Conservation (phyloP, 2,329 filamentous ascomycete species). For the Verticillium tricorpus region DNA sequence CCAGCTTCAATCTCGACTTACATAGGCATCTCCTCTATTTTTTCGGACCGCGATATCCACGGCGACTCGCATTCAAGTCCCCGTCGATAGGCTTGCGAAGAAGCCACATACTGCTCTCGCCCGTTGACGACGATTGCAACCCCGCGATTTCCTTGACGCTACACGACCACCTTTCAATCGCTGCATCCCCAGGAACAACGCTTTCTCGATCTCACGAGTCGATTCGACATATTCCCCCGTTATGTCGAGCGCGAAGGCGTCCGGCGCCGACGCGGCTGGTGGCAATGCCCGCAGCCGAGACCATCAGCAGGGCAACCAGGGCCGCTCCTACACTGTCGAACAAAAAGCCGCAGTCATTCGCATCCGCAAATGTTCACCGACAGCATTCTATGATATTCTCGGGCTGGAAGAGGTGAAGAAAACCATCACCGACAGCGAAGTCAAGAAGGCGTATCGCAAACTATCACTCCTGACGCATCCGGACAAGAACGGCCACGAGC, state of each 20-base stretch:
- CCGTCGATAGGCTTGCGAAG: background rate
- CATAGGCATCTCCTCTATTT: background rate
- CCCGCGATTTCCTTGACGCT: background rate
- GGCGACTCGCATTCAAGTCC: background rate
- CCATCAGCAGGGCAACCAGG: slow-evolving; percentile 73
- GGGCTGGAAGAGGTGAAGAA: slow-evolving; percentile 61
- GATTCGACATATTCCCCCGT: background rate
- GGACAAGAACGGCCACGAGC: slow-evolving; percentile 95
- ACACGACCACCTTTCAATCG: background rate
- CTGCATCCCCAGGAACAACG: background rate
- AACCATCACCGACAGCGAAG: slow-evolving; percentile 72
- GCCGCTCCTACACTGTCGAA: slow-evolving; percentile 76
- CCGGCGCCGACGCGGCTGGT: slow-evolving; percentile 46
- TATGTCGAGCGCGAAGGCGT: slow-evolving; percentile 48
- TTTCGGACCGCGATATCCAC: background rate
- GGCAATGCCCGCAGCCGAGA: slow-evolving; percentile 47
- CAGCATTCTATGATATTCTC: slow-evolving; percentile 94
- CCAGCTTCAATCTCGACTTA: background rate
- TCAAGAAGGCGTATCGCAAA: slow-evolving; percentile 98
- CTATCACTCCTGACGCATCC: slow-evolving; percentile 91
- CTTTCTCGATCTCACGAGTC: no score
- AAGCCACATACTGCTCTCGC: background rate
- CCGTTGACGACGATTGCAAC: background rate
- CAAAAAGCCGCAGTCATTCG: slow-evolving; percentile 89
- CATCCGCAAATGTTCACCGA: slow-evolving; percentile 77